Evolutionary conservation across 2,329 filamentous ascomycete genomes (phyloP).

Genomic region (Bretziella fagacearum): DNA sequence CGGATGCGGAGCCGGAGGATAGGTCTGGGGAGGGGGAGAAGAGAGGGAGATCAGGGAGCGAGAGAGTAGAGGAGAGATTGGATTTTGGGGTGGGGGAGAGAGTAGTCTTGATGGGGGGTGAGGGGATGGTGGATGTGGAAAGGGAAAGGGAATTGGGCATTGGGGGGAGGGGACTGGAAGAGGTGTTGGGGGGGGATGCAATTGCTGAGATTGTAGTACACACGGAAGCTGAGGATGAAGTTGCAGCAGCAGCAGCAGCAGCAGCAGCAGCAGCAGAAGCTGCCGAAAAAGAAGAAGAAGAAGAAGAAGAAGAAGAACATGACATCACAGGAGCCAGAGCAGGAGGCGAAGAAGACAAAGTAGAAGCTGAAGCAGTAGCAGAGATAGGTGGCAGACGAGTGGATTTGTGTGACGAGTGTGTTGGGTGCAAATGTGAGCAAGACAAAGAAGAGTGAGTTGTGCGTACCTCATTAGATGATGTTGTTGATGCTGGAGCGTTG

Average conservation of each 20-base stretch:
- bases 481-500: constrained; percentile 1
- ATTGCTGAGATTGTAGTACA: background rate
- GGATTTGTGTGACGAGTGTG: background rate
- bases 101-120: too few species aligned
- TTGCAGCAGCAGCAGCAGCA: background rate
- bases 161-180: too few species aligned
- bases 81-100: too few species aligned
- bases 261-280: background rate
- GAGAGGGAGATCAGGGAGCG: background rate
- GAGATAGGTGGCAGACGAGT: background rate
- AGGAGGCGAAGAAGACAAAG: background rate
- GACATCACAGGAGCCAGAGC: too few species aligned
- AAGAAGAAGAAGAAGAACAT: background rate
- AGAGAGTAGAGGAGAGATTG: too few species aligned
- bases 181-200: too few species aligned
- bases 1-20: too few species aligned
- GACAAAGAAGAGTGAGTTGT: background rate
- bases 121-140: too few species aligned
- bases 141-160: too few species aligned
- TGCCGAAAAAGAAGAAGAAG: background rate
- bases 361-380: background rate
- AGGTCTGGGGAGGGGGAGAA: too few species aligned
- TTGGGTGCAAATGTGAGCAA: too few species aligned
- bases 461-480: constrained; percentile 8
- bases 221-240: background rate